Evolutionary conservation across 306 rosid genomes (phyloP), one percentile per base, ranked within the genome.

Genomic region (Gillenia trifoliata): DNA sequence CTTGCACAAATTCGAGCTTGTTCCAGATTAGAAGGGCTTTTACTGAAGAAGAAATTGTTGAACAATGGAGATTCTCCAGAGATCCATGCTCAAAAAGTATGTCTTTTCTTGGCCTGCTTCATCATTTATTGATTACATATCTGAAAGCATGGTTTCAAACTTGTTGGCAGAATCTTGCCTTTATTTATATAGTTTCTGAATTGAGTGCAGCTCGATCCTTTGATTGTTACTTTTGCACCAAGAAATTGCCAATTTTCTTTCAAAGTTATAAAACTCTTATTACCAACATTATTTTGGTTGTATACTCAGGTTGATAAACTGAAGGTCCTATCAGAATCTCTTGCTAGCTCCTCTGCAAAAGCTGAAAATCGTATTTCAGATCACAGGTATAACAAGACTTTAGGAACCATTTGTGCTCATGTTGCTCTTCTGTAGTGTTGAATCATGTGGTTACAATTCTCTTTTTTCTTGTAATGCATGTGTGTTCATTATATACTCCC

Each of bases 311-410:
- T 95, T 77, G 99, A 95, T 79, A 95, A 95, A 86, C 82, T 95
- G 89, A 95, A 88, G 86, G 91, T 95, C 67, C 86, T 95, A 70
- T 84, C 90, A 36, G 99, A 92, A 54, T 95, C 99, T 78, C 99
- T 95, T 79, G 82, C 96, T 52, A 92, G 91, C 86, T 95, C 99
- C 72, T 88, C 92, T 72, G 79, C 80, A 78, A 95, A 90, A 83
- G 89, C 99, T 76, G 98, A 92, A 84, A 95, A 90, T 81, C 99
- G 98, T 77, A 92, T 95, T 83, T 80, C 87, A 77, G 99, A 95
- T 49, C 84, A 90, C 75, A 92, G 99, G 99, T 95, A 80, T 66
- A 52, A 77, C 25, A 66, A 64, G 33, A 63, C 61, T 31, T 22
- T 57, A 10, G 71, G 68, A 77, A 28, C 26, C 47, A 50, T 47